These are phyloP conservation scores for Fraxinus baroniana DNA, from an alignment of 305 asterid genomes.

Conservation along the genomic window DNA sequence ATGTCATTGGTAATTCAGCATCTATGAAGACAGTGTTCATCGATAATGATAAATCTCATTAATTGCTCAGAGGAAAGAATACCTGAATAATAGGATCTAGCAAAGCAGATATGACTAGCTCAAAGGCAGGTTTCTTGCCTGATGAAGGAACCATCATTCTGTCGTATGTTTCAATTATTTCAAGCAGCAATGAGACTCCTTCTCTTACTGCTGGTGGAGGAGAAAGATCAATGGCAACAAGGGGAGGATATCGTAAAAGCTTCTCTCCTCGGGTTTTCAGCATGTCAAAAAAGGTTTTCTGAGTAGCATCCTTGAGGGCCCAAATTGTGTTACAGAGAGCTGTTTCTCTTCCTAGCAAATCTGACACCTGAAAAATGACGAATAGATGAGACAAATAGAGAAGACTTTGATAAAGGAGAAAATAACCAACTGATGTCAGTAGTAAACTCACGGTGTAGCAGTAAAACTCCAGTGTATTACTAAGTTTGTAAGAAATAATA, in stretches of 20 bases:
- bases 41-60: constrained; percentile 15
- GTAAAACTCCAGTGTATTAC: constrained; percentile 91
- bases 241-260: constrained; percentile 91
- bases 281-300: constrained; percentile 83
- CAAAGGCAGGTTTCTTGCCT: constrained; percentile 72
- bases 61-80: constrained; percentile 17
- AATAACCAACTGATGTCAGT: constrained; percentile 9
- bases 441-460: constrained; percentile 81
- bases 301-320: constrained; percentile 95
- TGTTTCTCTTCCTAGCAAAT: constrained; percentile 89
- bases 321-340: constrained; percentile 82
- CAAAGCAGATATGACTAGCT: constrained; percentile 89
- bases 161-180: constrained; percentile 77
- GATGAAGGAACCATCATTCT: constrained; percentile 86
- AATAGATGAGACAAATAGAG: constrained; percentile 25
- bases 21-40: background rate
- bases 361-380: constrained; percentile 61
- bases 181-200: constrained; percentile 85
- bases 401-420: constrained; percentile 4
- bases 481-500: constrained; percentile 82
- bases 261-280: constrained; percentile 92
- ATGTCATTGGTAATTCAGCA: background rate
- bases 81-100: constrained; percentile 97
- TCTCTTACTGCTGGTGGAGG: constrained; percentile 94
- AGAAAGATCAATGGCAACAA: constrained; percentile 88